A percentile compares a stretch with the other conserved stretches of the same genome.
phyloP scores from a whole-genome alignment of 164 flowering plant genomes.

The Dillenia suffruticosa region DNA sequence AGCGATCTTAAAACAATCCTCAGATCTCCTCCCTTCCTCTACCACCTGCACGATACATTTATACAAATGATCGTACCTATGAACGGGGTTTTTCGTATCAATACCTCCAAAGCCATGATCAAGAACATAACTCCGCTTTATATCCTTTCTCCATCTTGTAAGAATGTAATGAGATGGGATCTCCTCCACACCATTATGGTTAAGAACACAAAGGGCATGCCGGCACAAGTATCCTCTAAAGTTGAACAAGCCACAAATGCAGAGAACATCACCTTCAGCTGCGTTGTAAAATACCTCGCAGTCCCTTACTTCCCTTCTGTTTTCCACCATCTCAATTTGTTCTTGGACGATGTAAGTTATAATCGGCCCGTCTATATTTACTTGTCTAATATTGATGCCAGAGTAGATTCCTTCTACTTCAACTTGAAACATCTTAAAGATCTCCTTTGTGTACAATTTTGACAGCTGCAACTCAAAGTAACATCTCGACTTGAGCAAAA shows the following conservation, averaged over 20 bases:
- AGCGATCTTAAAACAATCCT: constrained; percentile 18
- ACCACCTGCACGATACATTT: constrained; percentile 25
- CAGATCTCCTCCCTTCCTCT: constrained; percentile 27
- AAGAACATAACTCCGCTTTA: constrained; percentile 19
- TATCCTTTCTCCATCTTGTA: constrained; percentile 35
- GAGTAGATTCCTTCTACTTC: constrained; percentile 31
- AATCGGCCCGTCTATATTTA: constrained; percentile 14
- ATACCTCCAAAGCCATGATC: constrained; percentile 17
- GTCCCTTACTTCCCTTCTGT: constrained; percentile 16
- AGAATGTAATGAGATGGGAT: constrained; percentile 34
- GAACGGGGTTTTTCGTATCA: constrained; percentile 21
- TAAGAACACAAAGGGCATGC: constrained; percentile 25
- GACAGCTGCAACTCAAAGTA: constrained; percentile 29
- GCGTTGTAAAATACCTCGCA: constrained; percentile 26
- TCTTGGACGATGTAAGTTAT: constrained; percentile 24
- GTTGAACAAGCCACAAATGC: constrained; percentile 29
- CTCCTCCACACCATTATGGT: constrained; percentile 29
- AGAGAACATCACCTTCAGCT: constrained; percentile 24
- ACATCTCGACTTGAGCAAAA: constrained; percentile 15
- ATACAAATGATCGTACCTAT: constrained; percentile 28
- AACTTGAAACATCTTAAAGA: constrained; percentile 19
- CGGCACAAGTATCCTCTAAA: constrained; percentile 33
- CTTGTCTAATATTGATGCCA: constrained; percentile 13
- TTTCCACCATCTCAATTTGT: constrained; percentile 16
- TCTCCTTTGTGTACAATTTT: constrained; percentile 27